Percentiles rank a stretch among this genome's conserved stretches.
Evolutionary conservation across 305 asterid species (phyloP).

Genomic region (Fraxinus xanthoxyloides): DNA sequence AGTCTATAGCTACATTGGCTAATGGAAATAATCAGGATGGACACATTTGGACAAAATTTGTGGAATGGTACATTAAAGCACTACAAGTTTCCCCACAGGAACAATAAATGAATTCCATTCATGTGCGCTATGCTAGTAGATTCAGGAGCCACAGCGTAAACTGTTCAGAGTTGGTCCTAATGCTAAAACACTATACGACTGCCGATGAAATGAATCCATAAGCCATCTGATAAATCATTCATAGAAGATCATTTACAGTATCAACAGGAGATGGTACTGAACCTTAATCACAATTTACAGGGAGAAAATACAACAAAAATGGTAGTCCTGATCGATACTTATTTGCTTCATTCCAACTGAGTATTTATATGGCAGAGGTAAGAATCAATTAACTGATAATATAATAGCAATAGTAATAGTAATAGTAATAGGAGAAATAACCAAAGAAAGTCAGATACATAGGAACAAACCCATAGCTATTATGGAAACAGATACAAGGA

Average conservation of each 20-base stretch:
- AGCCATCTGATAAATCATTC: not conserved
- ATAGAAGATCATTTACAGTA: not conserved
- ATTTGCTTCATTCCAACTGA: not conserved
- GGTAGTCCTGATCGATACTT: not conserved
- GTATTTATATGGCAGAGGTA: not conserved
- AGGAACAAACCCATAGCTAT: conserved; percentile 22
- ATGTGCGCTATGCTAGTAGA: not conserved
- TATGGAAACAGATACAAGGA: conserved; percentile 1
- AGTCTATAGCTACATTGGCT: not conserved
- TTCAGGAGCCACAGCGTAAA: not conserved
- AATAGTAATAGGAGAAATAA: conserved; percentile 14
- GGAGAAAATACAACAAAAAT: not conserved
- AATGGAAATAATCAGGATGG: not conserved
- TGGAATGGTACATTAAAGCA: not conserved
- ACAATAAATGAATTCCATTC: not conserved
- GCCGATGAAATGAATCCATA: not conserved
- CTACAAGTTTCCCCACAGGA: not conserved
- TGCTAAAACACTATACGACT: not conserved
- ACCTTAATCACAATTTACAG: not conserved
- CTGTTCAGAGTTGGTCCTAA: not conserved
- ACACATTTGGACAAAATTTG: not conserved
- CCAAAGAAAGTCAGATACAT: conserved; percentile 18
- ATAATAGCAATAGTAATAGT: not conserved
- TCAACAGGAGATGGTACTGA: not conserved
- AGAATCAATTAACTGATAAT: conserved; percentile 8